phyloP scores from a whole-genome alignment of 208 protist species.

The Porcisia deanei region DNA sequence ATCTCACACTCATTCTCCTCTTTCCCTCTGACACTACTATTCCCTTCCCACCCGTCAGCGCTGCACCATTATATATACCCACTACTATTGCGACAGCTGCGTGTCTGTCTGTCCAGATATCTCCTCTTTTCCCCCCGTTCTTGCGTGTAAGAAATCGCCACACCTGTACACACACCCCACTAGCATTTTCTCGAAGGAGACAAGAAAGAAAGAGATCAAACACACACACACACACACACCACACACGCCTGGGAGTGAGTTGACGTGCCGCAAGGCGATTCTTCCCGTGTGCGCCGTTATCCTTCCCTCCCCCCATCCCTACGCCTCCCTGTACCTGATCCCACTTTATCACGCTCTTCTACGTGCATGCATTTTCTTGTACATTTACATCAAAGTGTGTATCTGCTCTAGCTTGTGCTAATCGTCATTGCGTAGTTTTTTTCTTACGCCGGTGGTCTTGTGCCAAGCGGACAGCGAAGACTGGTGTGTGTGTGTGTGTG shows the following conservation, averaged over 20 bases:
- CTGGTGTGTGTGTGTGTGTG: not conserved
- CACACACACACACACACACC: not conserved
- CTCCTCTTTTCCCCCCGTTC: not conserved
- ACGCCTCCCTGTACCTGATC: not conserved
- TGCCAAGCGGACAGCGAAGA: not conserved
- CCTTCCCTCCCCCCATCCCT: not conserved
- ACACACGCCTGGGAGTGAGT: not conserved
- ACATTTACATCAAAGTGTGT: not conserved
- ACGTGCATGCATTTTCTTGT: not conserved
- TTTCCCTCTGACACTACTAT: not conserved
- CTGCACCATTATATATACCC: not conserved
- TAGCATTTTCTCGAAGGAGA: not conserved
- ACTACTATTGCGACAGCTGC: not conserved
- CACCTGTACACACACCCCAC: not conserved
- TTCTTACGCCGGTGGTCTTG: not conserved
- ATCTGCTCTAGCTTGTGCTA: not conserved
- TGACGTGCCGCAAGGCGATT: not conserved
- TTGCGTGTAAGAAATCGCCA: not conserved
- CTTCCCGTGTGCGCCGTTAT: not conserved
- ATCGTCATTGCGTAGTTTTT: not conserved
- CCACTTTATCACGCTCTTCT: not conserved
- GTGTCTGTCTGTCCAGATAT: not conserved
- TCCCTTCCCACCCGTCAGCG: not conserved
- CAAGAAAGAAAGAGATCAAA: not conserved
- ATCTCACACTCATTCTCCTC: not conserved